These are phyloP conservation scores for Solanum microdontum DNA, from an alignment of 257 asterid genomes.

Conservation along the genomic window DNA sequence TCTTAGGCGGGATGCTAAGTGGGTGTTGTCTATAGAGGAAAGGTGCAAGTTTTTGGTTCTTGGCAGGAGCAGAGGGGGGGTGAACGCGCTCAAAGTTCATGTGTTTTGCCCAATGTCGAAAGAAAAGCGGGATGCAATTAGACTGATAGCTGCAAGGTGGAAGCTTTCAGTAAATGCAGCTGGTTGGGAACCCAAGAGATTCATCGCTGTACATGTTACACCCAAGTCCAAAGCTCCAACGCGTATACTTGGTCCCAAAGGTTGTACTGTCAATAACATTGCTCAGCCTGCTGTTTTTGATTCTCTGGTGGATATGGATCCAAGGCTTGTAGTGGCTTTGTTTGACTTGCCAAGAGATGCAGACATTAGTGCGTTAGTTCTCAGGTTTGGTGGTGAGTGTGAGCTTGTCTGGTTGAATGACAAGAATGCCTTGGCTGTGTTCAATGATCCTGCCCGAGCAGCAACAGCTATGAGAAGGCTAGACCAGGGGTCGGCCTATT, in stretches of 20 bases:
- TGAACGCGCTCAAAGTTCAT: constrained; percentile 65
- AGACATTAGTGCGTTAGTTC: constrained; percentile 79
- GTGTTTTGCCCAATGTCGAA: constrained; percentile 78
- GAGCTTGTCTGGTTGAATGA: constrained; percentile 95
- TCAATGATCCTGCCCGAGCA: constrained; percentile 88
- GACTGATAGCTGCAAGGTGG: constrained; percentile 93
- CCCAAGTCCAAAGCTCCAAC: constrained; percentile 80
- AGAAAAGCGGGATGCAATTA: constrained; percentile 81
- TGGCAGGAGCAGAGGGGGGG: constrained; percentile 72
- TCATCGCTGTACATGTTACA: constrained; percentile 63
- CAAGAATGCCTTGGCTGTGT: constrained; percentile 89
- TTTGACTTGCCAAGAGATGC: constrained; percentile 93
- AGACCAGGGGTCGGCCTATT: constrained; percentile 90
- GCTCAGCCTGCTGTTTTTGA: constrained; percentile 64
- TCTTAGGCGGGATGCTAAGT: constrained; percentile 87
- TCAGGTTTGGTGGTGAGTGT: constrained; percentile 96
- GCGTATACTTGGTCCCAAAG: constrained; percentile 68
- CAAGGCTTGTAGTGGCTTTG: constrained; percentile 81
- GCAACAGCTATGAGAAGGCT: constrained; percentile 96
- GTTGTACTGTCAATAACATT: constrained; percentile 30
- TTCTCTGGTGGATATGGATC: constrained; percentile 88
- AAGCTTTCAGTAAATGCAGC: constrained; percentile 76
- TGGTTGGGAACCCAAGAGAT: constrained; percentile 99
- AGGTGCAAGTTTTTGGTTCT: constrained; percentile 78
- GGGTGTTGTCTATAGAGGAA: constrained; percentile 85